Percentiles rank a stretch among this genome's conserved stretches.
phyloP scores from a whole-genome alignment of 2,329 filamentous ascomycete genomes.

The Neophaeococcomyces aloes region DNA sequence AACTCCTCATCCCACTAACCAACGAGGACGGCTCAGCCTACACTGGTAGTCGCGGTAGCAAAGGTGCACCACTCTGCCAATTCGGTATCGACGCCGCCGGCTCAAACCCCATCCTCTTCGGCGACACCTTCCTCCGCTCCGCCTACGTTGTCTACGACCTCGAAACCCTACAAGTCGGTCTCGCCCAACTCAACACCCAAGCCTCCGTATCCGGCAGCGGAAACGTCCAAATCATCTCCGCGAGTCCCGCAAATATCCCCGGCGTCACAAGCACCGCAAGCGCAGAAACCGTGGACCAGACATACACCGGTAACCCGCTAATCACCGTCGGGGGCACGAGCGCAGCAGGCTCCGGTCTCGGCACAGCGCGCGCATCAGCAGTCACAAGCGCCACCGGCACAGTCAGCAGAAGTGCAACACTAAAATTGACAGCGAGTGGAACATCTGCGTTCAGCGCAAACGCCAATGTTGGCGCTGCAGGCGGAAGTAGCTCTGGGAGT shows the following conservation, averaged over 20 bases:
- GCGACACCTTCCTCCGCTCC: constrained; percentile 64
- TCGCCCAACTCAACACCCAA: constrained; percentile 58
- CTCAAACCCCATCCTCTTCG: constrained; percentile 49
- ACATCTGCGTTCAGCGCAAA: background rate
- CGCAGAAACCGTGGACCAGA: constrained; percentile 23
- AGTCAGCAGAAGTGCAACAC: constrained; percentile 15
- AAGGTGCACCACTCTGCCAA: constrained; percentile 49
- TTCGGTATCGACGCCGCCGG: constrained; percentile 57
- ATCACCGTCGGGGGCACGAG: constrained; percentile 8
- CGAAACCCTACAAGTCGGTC: constrained; percentile 58
- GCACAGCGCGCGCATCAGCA: constrained; percentile 3
- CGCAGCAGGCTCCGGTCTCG: too few relatives aligned
- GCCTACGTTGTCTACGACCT: constrained; percentile 69
- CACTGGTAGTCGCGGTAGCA: constrained; percentile 39
- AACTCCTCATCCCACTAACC: constrained; percentile 52
- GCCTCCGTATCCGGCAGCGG: constrained; percentile 19
- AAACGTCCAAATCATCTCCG: background rate
- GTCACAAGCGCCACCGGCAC: constrained; percentile 11
- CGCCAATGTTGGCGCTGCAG: background rate
- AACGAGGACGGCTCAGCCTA: constrained; percentile 22
- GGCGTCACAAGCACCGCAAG: constrained; percentile 12
- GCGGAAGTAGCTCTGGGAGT: background rate
- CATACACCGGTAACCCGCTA: constrained; percentile 19
- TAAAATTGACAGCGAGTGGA: constrained; percentile 11
- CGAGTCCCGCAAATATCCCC: constrained; percentile 8